Evolutionary conservation across 495 filamentous ascomycete genomes (phyloP), one percentile per base, ranked within the genome.

Genomic region (Penicillium dipodomyicola): DNA sequence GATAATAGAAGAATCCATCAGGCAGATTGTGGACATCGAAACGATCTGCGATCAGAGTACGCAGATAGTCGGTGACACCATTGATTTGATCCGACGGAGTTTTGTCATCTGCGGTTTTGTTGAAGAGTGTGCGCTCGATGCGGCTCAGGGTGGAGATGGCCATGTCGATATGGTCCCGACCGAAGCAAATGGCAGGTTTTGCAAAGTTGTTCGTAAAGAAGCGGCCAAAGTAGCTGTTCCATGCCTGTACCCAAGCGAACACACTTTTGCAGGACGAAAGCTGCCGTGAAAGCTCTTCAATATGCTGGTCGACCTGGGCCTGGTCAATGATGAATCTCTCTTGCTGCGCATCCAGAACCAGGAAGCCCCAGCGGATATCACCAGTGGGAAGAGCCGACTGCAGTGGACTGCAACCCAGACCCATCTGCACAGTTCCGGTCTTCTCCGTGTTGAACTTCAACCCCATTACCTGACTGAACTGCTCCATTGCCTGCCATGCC

Each of bases 131-230:
- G 41, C 70, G 71, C 43, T 89, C 84, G 37, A 89, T 87, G 14
- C 80, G 76, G 29, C 75, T 71, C 42, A 87, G 79, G 0, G 84
- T 85, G 4, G 70, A 68, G 46, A 88, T 75, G 40, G 85, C 81
- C 73, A 81, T 80, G 54, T 88, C 82, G 33, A 88, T 82, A 60
- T 89, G 86, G 25, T 73, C 67, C 42, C 75, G 74, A 0, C 86
- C 86, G 56, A 87, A 87, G 61, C 84, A 87, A 54, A 85, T 78
- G 2, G 85, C 83, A 9, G 84, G 78, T 56, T 79, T 80, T 7
- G 82, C 85, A 52, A 89, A 89, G 57, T 87, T 87, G 59, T 79
- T 80, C 48, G 74, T 77, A 65, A 89, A 88, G 65, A 87, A 88
- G 0, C 76, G 78, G 4, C 73, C 77, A n/a, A 80, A 82, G 61